Conservation (phyloP, 257 asterid genomes). For the Ligustrum vulgare region DNA sequence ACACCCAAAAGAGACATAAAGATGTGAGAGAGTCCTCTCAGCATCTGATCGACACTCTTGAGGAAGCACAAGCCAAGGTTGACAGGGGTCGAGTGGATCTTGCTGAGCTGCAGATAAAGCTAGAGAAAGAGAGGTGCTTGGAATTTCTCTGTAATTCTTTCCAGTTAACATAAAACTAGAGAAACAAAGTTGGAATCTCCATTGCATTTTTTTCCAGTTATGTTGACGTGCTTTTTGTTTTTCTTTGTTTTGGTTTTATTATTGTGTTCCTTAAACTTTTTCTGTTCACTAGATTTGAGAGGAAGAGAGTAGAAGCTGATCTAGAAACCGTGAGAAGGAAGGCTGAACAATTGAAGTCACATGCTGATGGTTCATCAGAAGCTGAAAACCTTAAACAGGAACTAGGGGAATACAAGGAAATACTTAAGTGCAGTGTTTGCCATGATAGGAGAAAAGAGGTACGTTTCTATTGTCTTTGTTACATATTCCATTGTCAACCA, state of each 20-base stretch:
- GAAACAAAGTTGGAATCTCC: neutral
- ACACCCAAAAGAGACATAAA: conserved; percentile 50
- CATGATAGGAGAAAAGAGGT: conserved; percentile 96
- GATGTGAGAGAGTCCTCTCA: conserved; percentile 65
- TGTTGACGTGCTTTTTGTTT: neutral
- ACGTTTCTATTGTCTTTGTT: conserved; percentile 11
- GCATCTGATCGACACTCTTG: conserved; percentile 53
- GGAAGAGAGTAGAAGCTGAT: conserved; percentile 87
- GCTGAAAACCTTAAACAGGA: conserved; percentile 77
- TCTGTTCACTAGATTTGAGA: conserved; percentile 54
- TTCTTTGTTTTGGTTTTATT: conserved; percentile 3
- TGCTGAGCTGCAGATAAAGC: conserved; percentile 77
- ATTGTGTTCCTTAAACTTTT: conserved; percentile 5
- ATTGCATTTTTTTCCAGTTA: neutral
- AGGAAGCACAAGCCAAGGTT: conserved; percentile 68
- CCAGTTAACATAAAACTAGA: neutral
- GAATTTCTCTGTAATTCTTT: conserved; percentile 11
- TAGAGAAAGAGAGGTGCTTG: conserved; percentile 82
- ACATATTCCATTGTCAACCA: neutral
- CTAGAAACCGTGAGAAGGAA: conserved; percentile 69
- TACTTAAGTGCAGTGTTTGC: conserved; percentile 89
- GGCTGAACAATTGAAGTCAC: conserved; percentile 51
- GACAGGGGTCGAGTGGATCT: conserved; percentile 60
- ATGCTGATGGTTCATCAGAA: conserved; percentile 65
- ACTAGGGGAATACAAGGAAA: conserved; percentile 80